Conservation (phyloP, 192 early-diverging fungal genomes). For the Mortierella antarctica region DNA sequence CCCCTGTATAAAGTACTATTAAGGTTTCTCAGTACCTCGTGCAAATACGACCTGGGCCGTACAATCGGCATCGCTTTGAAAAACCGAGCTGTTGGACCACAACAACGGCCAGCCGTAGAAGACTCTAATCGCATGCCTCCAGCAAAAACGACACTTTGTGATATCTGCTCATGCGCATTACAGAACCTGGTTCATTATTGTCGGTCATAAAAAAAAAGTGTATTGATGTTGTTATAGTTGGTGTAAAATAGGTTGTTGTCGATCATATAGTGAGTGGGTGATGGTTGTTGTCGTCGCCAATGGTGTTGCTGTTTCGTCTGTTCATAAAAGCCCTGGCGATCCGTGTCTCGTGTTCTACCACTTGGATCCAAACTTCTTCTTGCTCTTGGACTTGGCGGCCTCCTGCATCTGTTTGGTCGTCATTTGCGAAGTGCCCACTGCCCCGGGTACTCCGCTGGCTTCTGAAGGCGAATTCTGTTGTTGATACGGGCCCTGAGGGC, state of each 20-base stretch:
- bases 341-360: conserved; percentile 18
- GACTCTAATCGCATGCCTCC: too few species aligned
- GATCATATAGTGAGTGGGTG: not conserved
- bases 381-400: conserved; percentile 33
- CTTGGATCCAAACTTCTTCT: conserved; percentile 43
- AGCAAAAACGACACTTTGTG: too few species aligned
- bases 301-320: not conserved
- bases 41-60: too few species aligned
- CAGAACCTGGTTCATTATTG: too few species aligned
- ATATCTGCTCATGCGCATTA: too few species aligned
- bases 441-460: not conserved
- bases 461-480: not conserved
- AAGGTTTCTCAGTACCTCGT: too few species aligned
- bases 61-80: too few species aligned
- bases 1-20: not conserved
- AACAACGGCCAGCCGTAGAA: too few species aligned
- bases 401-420: conserved; percentile 42
- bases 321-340: not conserved
- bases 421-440: conserved; percentile 30
- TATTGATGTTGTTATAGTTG: not conserved
- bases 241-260: not conserved
- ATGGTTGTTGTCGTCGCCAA: not conserved
- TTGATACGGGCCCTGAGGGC: not conserved
- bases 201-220: not conserved
- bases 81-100: too few species aligned